These are phyloP conservation scores for Casuarina cunninghamiana DNA, from an alignment of 306 rosid genomes.

Conservation along the genomic window DNA sequence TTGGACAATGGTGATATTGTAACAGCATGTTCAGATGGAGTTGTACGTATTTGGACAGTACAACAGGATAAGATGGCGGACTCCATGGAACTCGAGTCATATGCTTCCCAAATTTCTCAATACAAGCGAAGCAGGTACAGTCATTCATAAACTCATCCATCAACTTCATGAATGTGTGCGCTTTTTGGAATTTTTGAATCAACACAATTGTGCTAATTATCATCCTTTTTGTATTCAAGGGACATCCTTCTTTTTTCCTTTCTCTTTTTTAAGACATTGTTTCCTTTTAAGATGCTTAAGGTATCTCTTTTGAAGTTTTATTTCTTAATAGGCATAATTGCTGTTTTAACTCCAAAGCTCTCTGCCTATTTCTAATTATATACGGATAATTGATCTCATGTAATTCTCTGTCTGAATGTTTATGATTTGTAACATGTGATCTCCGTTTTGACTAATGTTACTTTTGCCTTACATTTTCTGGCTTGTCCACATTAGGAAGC, in stretches of 20 bases:
- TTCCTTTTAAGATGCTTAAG: background rate
- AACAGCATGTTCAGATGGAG: constrained; percentile 96
- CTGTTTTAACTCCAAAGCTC: background rate
- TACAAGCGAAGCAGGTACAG: constrained; percentile 76
- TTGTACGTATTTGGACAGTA: constrained; percentile 75
- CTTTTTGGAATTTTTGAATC: constrained; percentile 7
- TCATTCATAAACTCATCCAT: constrained; percentile 24
- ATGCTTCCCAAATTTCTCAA: constrained; percentile 63
- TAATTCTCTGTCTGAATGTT: background rate
- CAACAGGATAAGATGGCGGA: constrained; percentile 69
- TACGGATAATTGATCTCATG: background rate
- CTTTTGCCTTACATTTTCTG: constrained; percentile 16
- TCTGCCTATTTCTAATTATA: background rate
- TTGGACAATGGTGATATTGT: constrained; percentile 93
- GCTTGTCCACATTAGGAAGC: constrained; percentile 59
- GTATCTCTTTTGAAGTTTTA: background rate
- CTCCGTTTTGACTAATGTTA: constrained; percentile 6
- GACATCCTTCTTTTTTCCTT: background rate
- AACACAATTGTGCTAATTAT: background rate
- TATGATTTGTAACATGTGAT: background rate
- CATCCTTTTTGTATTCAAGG: background rate
- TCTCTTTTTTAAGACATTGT: background rate
- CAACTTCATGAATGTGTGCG: constrained; percentile 5
- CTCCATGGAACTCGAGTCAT: constrained; percentile 64
- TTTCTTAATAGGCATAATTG: background rate